These are phyloP conservation scores for Barnettozyma californica DNA, from an alignment of 805 yeast genomes.

Conservation along the genomic window DNA sequence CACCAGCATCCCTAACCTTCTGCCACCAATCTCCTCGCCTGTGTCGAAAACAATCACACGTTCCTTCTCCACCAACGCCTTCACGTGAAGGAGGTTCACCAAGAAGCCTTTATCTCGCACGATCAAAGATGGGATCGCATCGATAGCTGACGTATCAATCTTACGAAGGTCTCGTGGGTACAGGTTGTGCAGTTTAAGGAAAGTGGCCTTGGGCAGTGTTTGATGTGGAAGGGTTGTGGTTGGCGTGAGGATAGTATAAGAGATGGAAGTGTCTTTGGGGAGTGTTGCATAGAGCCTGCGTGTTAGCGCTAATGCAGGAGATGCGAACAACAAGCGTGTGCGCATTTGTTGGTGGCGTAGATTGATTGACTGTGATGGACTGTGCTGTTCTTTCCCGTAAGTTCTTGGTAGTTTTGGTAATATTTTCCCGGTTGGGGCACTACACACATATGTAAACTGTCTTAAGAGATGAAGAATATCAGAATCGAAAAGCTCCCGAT, in stretches of 20 bases:
- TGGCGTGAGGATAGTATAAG: not conserved
- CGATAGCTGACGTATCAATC: conserved; percentile 66
- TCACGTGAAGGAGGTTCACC: conserved; percentile 78
- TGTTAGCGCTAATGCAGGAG: not conserved
- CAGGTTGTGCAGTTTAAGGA: conserved; percentile 65
- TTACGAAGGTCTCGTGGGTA: conserved; percentile 86
- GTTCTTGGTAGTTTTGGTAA: too few relatives aligned
- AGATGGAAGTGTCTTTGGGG: conserved; percentile 3
- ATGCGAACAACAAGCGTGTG: not conserved
- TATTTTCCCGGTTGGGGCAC: too few relatives aligned
- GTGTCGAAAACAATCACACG: conserved; percentile 80
- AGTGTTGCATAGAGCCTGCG: conserved; percentile 1
- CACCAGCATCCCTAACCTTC: conserved; percentile 68
- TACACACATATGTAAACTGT: too few relatives aligned
- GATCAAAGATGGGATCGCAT: conserved; percentile 85
- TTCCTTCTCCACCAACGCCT: conserved; percentile 81
- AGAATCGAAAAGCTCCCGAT: too few relatives aligned
- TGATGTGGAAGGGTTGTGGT: conserved; percentile 20
- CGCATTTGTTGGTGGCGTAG: not conserved
- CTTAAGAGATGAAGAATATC: not conserved
- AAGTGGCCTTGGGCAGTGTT: conserved; percentile 71
- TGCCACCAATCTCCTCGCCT: conserved; percentile 47
- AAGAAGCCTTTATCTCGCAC: conserved; percentile 74
- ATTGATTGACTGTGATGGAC: too few relatives aligned
- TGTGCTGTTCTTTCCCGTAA: too few relatives aligned